A percentile compares a stretch with the other conserved stretches of the same genome.
Conservation (phyloP, 306 rosid species). For the Prunus mume region DNA sequence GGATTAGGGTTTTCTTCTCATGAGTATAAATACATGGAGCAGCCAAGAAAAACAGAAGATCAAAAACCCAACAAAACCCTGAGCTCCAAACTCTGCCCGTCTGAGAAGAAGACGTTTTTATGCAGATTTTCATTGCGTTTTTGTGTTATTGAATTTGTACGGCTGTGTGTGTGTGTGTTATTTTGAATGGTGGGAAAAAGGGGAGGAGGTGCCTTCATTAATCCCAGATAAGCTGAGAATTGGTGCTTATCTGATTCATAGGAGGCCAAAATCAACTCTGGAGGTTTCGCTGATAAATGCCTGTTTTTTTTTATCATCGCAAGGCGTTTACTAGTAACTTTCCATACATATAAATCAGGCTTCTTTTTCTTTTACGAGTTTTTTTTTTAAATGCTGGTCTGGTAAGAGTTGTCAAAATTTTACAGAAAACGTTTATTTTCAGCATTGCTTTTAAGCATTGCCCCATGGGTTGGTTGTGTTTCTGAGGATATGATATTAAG, state of each 20-base stretch:
- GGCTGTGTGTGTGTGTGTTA: background rate
- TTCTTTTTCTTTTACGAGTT: background rate
- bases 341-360: conserved; percentile 23
- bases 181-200: background rate
- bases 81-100: background rate
- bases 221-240: conserved; percentile 66
- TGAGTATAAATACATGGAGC: background rate
- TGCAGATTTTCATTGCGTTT: background rate
- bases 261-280: conserved; percentile 54
- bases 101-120: background rate
- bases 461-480: too few relatives aligned
- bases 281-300: conserved; percentile 84
- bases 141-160: background rate
- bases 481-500: too few relatives aligned
- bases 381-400: background rate
- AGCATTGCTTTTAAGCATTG: too few relatives aligned
- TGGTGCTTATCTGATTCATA: conserved; percentile 78
- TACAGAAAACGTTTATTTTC: too few relatives aligned
- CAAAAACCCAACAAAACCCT: too few relatives aligned
- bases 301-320: conserved; percentile 5
- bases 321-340: conserved; percentile 75
- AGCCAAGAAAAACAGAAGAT: background rate
- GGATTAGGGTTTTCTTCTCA: background rate
- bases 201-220: conserved; percentile 53
- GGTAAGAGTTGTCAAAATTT: background rate